Base-by-base conservation (phyloP, 1,284 basidiomycete genomes). In the Calocybe gambosa region DNA sequence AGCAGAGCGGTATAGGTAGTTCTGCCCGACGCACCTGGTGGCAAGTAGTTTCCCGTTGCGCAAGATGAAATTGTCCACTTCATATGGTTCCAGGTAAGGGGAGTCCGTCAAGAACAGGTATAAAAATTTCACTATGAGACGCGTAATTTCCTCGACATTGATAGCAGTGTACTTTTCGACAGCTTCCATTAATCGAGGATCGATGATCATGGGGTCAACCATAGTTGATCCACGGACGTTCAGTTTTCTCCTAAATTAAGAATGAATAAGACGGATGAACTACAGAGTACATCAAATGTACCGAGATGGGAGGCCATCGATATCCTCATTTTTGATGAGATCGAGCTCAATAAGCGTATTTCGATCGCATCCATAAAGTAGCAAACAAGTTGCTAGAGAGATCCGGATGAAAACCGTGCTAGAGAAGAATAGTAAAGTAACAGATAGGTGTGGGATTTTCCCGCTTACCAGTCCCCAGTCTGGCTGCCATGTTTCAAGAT, bases 31-130 rank as follows among this genome's bases (percentile, higher is more conserved):
- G 47, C 58, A 85, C 85, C 82, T 84, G 33, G 65, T 61, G 34
- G 72, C 71, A 16, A 87, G 64, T 16, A 76, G 60, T 29, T 62
- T 59, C 13, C 74, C 78, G 52, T 85, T 85, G 26, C 75, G 72
- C 34, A 85, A 58, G 19, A 85, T 72, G 56, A 86, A 84, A 58
- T 84, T 82, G 54, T 85, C 82, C 1, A 83, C 68, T 60, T 85
- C 84, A 52, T 82, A 74, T 0, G 74, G 58, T 55, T 82, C 80
- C 38, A 86, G 58, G 31, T 78, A 70, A 0, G 75, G 69, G 0
- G 80, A 73, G 34, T 81, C 74, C 36, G 70, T 74, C 26, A 82
- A 60, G 53, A 85, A 80, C 10, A 71, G 62, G 50, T 74, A 66
- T n/a, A 86, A 56, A 55, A 85, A 86, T 54, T 77, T 81, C 2